A percentile compares a stretch with the other conserved stretches of the same genome.
These are phyloP conservation scores for Acorus calamus DNA, from an alignment of 106 monocot species.

Conservation along the genomic window DNA sequence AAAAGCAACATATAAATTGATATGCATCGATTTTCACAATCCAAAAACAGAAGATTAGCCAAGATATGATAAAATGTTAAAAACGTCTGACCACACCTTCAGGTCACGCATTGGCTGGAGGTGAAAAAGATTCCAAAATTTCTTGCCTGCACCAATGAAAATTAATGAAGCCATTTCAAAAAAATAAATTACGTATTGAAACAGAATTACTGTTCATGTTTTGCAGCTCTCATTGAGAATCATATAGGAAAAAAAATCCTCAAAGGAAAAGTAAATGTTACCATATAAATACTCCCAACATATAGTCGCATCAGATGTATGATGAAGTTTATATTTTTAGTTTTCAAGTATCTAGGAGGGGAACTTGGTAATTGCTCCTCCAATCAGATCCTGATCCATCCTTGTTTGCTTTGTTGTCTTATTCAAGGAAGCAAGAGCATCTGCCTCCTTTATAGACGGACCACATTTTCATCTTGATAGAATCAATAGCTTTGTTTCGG, in stretches of 20 bases:
- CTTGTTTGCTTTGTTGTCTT: too few species aligned
- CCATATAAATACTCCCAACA: neutral
- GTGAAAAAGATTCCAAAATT: conserved; percentile 99
- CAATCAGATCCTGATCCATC: too few species aligned
- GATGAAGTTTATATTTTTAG: neutral
- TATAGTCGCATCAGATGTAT: neutral
- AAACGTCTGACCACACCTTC: conserved; percentile 39
- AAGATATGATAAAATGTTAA: neutral
- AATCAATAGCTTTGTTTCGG: too few species aligned
- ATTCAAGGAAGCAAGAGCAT: too few species aligned
- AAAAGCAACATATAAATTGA: neutral
- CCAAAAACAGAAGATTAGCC: neutral
- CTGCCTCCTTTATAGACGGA: too few species aligned
- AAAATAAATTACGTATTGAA: neutral
- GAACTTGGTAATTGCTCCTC: too few species aligned
- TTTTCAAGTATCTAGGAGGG: too few species aligned
- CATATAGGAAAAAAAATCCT: conserved; percentile 1
- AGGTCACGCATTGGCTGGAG: conserved; percentile 99
- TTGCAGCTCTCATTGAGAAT: neutral
- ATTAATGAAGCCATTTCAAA: neutral
- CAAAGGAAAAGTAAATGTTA: neutral
- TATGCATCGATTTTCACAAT: too few species aligned
- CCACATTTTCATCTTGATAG: too few species aligned
- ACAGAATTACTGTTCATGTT: too few species aligned
- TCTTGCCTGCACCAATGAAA: conserved; percentile 46